These are phyloP conservation scores for Neurospora sp. DNA, from an alignment of 495 filamentous ascomycete species.

Conservation along the genomic window DNA sequence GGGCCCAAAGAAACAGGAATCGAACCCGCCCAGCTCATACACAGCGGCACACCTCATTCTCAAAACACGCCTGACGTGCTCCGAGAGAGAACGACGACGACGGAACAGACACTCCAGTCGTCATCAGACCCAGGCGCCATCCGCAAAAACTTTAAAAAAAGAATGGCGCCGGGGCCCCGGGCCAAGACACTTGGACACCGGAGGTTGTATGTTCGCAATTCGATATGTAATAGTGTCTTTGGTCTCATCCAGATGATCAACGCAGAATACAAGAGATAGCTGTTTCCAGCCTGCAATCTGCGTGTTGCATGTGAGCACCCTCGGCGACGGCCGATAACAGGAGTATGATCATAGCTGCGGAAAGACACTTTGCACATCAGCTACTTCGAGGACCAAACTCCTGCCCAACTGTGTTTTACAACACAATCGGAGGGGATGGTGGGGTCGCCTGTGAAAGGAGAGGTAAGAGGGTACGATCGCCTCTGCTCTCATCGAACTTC, in stretches of 20 bases:
- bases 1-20: not conserved
- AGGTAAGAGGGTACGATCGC: not conserved
- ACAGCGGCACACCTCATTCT: not conserved
- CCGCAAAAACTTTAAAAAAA: not conserved
- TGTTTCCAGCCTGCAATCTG: not conserved
- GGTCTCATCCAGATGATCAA: not conserved
- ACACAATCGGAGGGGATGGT: not conserved
- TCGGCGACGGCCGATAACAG: not conserved
- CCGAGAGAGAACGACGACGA: not conserved
- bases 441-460: not conserved
- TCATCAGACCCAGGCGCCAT: not conserved
- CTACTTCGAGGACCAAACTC: not conserved
- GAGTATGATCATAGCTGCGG: not conserved
- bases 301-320: not conserved
- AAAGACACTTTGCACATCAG: not conserved
- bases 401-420: not conserved
- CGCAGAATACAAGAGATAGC: not conserved
- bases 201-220: not conserved
- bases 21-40: not conserved
- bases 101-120: not conserved
- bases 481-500: not conserved
- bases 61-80: not conserved
- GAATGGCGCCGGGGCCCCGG: not conserved
- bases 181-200: not conserved
- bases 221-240: not conserved